Conservation (phyloP, 768 basidiomycete genomes). For the Neoboletus subvelutipes region DNA sequence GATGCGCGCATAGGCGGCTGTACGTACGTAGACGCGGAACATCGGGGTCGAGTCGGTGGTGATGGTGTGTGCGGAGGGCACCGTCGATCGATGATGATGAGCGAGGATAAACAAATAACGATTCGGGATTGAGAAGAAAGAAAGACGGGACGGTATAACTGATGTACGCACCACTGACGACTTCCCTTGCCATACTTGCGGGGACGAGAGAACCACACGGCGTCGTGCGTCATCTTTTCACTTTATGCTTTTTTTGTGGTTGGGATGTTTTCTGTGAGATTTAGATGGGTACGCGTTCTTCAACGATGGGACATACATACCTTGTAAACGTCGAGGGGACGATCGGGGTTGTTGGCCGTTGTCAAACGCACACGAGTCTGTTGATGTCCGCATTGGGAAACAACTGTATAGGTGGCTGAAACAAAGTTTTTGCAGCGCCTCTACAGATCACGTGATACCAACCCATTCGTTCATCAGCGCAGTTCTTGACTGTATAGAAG, state of each 20-base stretch:
- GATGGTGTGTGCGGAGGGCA: too few species aligned
- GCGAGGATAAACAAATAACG: background rate
- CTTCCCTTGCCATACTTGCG: slow-evolving; percentile 94
- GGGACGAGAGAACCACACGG: slow-evolving; percentile 96
- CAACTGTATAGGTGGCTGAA: slow-evolving; percentile 32
- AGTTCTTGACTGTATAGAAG: too few species aligned
- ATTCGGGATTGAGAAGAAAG: too few species aligned
- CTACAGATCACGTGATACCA: too few species aligned
- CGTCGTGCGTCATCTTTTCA: slow-evolving; percentile 98
- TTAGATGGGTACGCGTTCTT: background rate
- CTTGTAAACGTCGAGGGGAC: slow-evolving; percentile 19
- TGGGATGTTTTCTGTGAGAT: background rate
- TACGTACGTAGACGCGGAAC: background rate
- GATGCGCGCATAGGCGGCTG: slow-evolving; percentile 95
- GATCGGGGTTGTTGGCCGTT: background rate
- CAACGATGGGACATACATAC: slow-evolving; percentile 12
- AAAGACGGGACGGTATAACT: background rate
- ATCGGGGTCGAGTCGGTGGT: background rate
- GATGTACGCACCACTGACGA: slow-evolving; percentile 63
- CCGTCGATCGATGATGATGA: background rate
- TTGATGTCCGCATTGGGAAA: too few species aligned
- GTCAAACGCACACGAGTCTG: background rate
- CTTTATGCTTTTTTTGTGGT: slow-evolving; percentile 43
- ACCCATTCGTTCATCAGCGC: too few species aligned
- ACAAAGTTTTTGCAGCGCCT: slow-evolving; percentile 17